Percentiles rank a stretch among this genome's conserved stretches.
These are phyloP conservation scores for Cutaneotrichosporon sp. DNA, from an alignment of 1,284 basidiomycete genomes.

Conservation along the genomic window DNA sequence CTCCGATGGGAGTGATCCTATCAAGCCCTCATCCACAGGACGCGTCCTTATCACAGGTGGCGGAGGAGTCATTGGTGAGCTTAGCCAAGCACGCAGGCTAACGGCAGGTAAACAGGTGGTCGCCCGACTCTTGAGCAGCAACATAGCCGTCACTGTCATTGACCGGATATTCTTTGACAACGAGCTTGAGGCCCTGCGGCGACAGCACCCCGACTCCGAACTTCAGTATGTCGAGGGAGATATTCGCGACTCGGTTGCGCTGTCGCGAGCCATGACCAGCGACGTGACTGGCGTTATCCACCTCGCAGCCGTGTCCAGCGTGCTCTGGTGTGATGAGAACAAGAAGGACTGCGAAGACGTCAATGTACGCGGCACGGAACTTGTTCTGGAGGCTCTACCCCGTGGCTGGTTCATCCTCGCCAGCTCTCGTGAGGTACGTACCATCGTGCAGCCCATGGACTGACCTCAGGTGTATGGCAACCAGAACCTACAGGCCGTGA, in stretches of 20 bases:
- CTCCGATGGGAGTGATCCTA: background rate
- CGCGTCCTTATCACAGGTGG: constrained; percentile 13
- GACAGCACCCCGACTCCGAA: constrained; percentile 9
- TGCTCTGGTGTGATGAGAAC: constrained; percentile 33
- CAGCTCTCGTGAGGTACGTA: constrained; percentile 21
- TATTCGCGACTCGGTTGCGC: constrained; percentile 21
- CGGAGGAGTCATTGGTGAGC: constrained; percentile 14
- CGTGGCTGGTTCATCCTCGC: constrained; percentile 35
- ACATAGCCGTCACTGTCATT: constrained; percentile 19
- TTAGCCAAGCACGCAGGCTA: background rate
- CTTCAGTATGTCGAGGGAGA: constrained; percentile 21
- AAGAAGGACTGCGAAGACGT: constrained; percentile 31
- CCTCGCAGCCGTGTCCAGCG: constrained; percentile 34
- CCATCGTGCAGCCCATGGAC: background rate
- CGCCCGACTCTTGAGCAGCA: constrained; percentile 13
- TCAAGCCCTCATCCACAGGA: background rate
- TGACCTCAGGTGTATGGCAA: constrained; percentile 24
- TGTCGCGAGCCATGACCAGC: constrained; percentile 15
- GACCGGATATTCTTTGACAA: constrained; percentile 25
- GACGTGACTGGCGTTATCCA: constrained; percentile 34
- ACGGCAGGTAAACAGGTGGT: constrained; percentile 25
- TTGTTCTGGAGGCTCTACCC: constrained; percentile 20
- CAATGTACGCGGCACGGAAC: constrained; percentile 29
- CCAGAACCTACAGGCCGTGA: constrained; percentile 20
- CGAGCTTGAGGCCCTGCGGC: constrained; percentile 19